A percentile compares a stretch with the other conserved stretches of the same genome.
phyloP scores from a whole-genome alignment of 345 rosid genomes.

The Gossypium ekmanianum region DNA sequence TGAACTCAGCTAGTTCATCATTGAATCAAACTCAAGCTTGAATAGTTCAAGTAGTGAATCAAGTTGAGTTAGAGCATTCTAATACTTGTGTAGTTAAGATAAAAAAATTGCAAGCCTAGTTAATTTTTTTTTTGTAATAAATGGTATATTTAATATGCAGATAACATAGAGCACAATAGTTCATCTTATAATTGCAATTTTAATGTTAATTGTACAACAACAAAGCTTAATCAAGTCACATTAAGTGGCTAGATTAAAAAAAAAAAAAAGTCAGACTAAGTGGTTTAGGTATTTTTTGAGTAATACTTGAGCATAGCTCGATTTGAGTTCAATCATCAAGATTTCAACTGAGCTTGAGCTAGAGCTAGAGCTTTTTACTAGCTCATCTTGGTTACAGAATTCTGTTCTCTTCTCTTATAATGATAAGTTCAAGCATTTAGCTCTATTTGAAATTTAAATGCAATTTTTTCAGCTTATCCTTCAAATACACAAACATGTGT shows the following conservation, averaged over 20 bases:
- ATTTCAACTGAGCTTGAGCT: not conserved
- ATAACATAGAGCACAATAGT: not conserved
- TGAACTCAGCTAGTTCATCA: not conserved
- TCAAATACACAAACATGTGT: not conserved
- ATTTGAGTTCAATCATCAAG: not conserved
- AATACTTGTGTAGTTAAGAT: not conserved
- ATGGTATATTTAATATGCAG: not conserved
- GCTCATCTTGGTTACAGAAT: not conserved
- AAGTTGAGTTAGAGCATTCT: not conserved
- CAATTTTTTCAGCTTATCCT: not conserved
- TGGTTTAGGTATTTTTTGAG: not conserved
- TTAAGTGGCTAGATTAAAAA: not conserved
- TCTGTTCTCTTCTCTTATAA: not conserved
- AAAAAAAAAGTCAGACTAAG: not conserved
- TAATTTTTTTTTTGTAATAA: not conserved
- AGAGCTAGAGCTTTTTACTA: not conserved
- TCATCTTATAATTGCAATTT: not conserved
- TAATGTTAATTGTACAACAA: not conserved
- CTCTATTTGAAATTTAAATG: not conserved
- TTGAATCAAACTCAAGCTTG: not conserved
- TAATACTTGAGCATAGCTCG: not conserved
- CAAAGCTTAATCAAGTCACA: not conserved
- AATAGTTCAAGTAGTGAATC: not conserved
- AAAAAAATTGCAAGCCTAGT: not conserved
- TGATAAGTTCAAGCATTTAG: not conserved